Base-by-base conservation (phyloP, 108 stramenopile species). In the Nitzschia inconspicua region DNA sequence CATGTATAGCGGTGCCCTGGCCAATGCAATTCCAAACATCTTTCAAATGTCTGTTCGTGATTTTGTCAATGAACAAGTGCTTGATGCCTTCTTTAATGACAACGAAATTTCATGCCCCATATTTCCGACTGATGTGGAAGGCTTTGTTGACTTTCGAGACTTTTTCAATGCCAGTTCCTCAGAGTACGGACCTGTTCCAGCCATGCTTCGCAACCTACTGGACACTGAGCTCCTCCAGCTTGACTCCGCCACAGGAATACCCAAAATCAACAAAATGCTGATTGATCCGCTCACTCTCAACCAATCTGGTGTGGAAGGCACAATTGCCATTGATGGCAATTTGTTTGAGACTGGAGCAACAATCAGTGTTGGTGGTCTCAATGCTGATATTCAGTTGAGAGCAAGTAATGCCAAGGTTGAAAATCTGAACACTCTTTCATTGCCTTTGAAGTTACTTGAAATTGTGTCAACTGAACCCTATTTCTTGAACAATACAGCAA, bases 131-230 rank as follows among this genome's bases (percentile, higher is more conserved):
- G 20, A 35, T 3, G 44, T 37, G 32, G 34, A 48, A 6, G 69
- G 53, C 19, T 59, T 51, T 43, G 26, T 85, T 39, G 85, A 90
- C 64, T 86, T 86, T 42, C 60, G 82, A 40, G 82, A 86, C 40
- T 61, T 87, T 23, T 72, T 87, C 42, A 75, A 63, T 23, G 59
- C 54, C 9, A 74, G 69, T 14, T 43, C 29, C 4, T 42, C 60
- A 26, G 68, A 66, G 8, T 86, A 85, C 54, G 89, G 89, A 34
- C 55, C 79, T 47, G 23, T 90, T 5, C 60, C 79, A 22, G 54
- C 66, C 2, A 64, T 61, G 30, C 28, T 69, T 19, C 25, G 26
- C 34, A 28, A 54, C 25, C 25, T 63, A 22, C 13, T 63, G 27
- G 44, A 50, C 29, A 48, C 42, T 28, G 50, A 71, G 37, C 20